These are phyloP conservation scores for Heliamphora ciliata DNA, from an alignment of 179 eudicot genomes.

Conservation along the genomic window DNA sequence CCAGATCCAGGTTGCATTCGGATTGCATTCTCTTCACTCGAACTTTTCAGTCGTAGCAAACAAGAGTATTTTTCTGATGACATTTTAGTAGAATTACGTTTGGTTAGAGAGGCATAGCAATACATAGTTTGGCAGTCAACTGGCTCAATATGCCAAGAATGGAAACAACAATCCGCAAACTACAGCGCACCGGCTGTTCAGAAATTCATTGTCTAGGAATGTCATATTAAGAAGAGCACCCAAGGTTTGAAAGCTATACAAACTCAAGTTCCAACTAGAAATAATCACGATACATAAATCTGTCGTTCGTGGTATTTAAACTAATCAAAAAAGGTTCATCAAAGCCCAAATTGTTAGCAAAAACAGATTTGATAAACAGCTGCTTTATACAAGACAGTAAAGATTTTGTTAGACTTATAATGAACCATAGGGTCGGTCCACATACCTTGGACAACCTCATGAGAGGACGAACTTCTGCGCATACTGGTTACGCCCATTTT, in stretches of 20 bases:
- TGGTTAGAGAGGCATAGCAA: neutral
- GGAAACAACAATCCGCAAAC: neutral
- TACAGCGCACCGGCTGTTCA: neutral
- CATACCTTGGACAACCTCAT: conserved; percentile 79
- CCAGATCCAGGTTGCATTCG: conserved; percentile 96
- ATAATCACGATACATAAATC: neutral
- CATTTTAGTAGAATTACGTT: conserved; percentile 14
- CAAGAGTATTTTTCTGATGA: conserved; percentile 71
- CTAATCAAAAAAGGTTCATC: neutral
- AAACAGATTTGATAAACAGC: neutral
- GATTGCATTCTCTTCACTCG: conserved; percentile 75
- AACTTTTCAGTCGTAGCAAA: conserved; percentile 72
- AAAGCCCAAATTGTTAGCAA: neutral
- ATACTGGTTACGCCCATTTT: conserved; percentile 79
- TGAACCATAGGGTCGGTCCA: conserved; percentile 1
- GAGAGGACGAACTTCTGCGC: conserved; percentile 65
- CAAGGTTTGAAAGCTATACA: neutral
- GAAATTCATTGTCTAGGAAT: neutral
- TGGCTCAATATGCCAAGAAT: conserved; percentile 3
- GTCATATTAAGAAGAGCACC: neutral
- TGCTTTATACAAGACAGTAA: neutral
- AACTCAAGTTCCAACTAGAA: neutral
- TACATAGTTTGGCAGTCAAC: neutral
- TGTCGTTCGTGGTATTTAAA: neutral
- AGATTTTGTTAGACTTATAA: neutral